phyloP scores from a whole-genome alignment of 1,284 basidiomycete genomes.

The Neotropicomus parvogracilis region DNA sequence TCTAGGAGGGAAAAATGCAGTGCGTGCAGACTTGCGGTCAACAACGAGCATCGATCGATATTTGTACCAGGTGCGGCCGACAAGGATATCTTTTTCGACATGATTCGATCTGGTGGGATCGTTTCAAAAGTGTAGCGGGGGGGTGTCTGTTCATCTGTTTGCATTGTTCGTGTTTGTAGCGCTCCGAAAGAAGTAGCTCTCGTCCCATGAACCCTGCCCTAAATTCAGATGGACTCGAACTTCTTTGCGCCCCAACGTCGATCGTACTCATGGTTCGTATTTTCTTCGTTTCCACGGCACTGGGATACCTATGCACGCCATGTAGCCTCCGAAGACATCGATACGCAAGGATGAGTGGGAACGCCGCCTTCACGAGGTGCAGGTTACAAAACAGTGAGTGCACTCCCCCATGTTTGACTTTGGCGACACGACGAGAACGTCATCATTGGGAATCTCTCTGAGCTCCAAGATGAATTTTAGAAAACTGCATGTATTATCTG shows the following conservation, averaged over 20 bases:
- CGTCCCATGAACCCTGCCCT: constrained; percentile 28
- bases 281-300: constrained; percentile 1
- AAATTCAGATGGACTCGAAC: constrained; percentile 28
- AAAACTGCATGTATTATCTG: constrained; percentile 82
- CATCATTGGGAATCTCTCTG: constrained; percentile 89
- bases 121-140: constrained; percentile 48
- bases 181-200: constrained; percentile 2
- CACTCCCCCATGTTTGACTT: constrained; percentile 11
- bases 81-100: constrained; percentile 72
- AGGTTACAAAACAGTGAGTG: constrained; percentile 75
- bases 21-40: constrained; percentile 31
- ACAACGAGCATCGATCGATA: constrained; percentile 5
- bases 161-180: no score
- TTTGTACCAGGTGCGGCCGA: constrained; percentile 46
- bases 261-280: constrained; percentile 32
- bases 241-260: constrained; percentile 11
- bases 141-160: no score
- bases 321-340: constrained; percentile 44
- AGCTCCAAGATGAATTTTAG: constrained; percentile 56
- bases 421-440: constrained; percentile 51
- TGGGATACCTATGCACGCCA: constrained; percentile 2
- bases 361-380: constrained; percentile 66
- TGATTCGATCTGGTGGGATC: constrained; percentile 72
- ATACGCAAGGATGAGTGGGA: constrained; percentile 76
- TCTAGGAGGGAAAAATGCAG: constrained; percentile 54